Conservation (phyloP, 1,139 yeast species). For the Ogataea hybrid region DNA sequence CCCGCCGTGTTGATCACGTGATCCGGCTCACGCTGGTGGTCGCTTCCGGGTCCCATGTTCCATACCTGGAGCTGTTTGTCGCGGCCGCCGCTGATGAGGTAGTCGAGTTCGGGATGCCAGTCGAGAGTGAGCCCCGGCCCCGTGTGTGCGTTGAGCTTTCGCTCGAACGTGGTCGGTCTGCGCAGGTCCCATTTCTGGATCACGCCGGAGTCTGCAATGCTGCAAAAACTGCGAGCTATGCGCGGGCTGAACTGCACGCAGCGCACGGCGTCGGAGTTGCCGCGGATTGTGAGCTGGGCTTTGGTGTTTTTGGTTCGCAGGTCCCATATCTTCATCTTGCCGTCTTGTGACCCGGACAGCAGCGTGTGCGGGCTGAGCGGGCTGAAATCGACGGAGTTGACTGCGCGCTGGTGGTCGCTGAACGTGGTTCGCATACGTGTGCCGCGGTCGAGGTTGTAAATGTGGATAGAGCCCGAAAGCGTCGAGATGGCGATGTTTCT, state of each 20-base stretch:
- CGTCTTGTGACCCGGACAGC: slow-evolving; percentile 90
- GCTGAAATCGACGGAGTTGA: slow-evolving; percentile 75
- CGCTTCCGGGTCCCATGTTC: slow-evolving; percentile 49
- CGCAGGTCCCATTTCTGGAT: slow-evolving; percentile 84
- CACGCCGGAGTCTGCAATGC: slow-evolving; percentile 89
- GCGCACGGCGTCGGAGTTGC: slow-evolving; percentile 64
- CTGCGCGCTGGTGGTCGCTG: slow-evolving; percentile 75
- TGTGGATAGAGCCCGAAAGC: slow-evolving; percentile 47
- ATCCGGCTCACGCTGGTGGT: slow-evolving; percentile 57
- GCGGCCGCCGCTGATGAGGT: slow-evolving; percentile 88
- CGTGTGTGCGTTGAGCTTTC: slow-evolving; percentile 82
- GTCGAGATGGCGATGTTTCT: slow-evolving; percentile 48
- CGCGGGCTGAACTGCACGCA: slow-evolving; percentile 61
- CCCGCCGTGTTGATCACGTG: slow-evolving; percentile 73
- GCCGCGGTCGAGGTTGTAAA: slow-evolving; percentile 45
- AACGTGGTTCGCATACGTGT: slow-evolving; percentile 45
- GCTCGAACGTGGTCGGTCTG: slow-evolving; percentile 54
- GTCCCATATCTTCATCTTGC: slow-evolving; percentile 87
- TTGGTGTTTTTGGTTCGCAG: slow-evolving; percentile 50
- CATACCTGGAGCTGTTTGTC: slow-evolving; percentile 83
- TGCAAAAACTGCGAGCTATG: slow-evolving; percentile 47
- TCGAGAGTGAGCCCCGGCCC: slow-evolving; percentile 88
- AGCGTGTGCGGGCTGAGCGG: slow-evolving; percentile 56
- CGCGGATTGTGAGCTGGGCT: slow-evolving; percentile 48
- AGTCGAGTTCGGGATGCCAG: slow-evolving; percentile 85